Base-by-base conservation (phyloP, 2,329 filamentous ascomycete species). In the Bretziella fagacearum region DNA sequence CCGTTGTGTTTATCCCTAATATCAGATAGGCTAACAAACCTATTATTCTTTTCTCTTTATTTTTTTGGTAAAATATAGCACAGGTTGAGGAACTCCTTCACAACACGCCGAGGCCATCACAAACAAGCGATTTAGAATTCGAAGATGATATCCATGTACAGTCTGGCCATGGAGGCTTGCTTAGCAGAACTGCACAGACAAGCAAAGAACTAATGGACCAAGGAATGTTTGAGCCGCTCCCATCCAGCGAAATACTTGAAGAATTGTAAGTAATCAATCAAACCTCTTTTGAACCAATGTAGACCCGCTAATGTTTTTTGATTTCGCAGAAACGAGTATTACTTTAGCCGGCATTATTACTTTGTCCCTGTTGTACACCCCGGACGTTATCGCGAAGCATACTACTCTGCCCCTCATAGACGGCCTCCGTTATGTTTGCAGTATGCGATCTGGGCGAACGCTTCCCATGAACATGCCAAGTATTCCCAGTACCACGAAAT, bases 391-490 rank as follows among this genome's bases (percentile, higher is more conserved):
- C 66, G 81, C 51, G 76, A 81, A 25, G 73, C 81, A 2, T 79
- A 91, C 62, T 80, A 87, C 56, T 68, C 67, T 2, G 69, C 79
- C 2, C 77, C 83, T 1, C 72, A 82, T 49, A 75, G 80, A 68
- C 79, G 84, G 48, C 87, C 89, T 2, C 83, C 87, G 1, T 75
- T 93, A 57, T 84, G 77, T 56, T 64, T 95, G 35, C 74, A 87
- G 56, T 95, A 95, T 60, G 80, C 79, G 20, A 84, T 95, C 59
- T 94, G 86, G 85, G 74, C 79, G n/a, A 66, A 84, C 55, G 84
- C 84, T 6, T 77, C 85, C 4, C 73, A 75, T 11, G 68, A 79
- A 1, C 74, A 79, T 26, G 71, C 82, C 33, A 84, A 84, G 56
- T 93, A 93, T 56, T 67, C 71, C 6, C 64, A 66, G 6, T 73